These are phyloP conservation scores for Globisporangium apiculatum DNA, from an alignment of 352 stramenopile genomes.

Conservation along the genomic window DNA sequence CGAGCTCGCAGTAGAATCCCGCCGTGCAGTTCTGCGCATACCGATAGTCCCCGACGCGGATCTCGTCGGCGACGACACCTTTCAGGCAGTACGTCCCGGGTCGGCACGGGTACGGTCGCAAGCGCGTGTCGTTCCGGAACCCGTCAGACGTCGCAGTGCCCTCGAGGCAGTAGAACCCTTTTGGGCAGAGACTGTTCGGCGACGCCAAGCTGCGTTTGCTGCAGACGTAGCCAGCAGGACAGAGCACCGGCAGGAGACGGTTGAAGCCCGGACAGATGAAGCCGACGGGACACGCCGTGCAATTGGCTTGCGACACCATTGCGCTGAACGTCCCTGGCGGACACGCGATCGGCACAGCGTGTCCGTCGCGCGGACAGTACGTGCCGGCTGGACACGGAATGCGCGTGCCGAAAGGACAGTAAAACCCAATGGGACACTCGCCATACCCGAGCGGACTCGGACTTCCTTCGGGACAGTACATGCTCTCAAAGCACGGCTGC, in stretches of 20 bases:
- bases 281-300: constrained; percentile 84
- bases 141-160: constrained; percentile 92
- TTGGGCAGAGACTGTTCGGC: constrained; percentile 91
- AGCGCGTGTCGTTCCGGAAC: constrained; percentile 95
- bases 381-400: constrained; percentile 89
- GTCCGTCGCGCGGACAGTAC: constrained; percentile 85
- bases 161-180: constrained; percentile 93
- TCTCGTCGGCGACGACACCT: constrained; percentile 88
- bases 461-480: constrained; percentile 91
- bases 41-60: constrained; percentile 79
- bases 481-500: constrained; percentile 85
- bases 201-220: constrained; percentile 71
- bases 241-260: constrained; percentile 87
- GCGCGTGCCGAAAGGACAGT: constrained; percentile 87
- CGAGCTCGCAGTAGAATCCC: constrained; percentile 95
- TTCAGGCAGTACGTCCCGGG: constrained; percentile 95
- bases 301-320: constrained; percentile 88
- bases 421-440: constrained; percentile 85
- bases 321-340: constrained; percentile 91
- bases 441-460: constrained; percentile 73
- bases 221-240: constrained; percentile 90
- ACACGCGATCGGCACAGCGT: constrained; percentile 85
- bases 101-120: constrained; percentile 93
- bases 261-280: constrained; percentile 94
- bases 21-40: constrained; percentile 92